Evolutionary conservation across 768 basidiomycete species (phyloP).

Genomic region (Hericium rajendrae): DNA sequence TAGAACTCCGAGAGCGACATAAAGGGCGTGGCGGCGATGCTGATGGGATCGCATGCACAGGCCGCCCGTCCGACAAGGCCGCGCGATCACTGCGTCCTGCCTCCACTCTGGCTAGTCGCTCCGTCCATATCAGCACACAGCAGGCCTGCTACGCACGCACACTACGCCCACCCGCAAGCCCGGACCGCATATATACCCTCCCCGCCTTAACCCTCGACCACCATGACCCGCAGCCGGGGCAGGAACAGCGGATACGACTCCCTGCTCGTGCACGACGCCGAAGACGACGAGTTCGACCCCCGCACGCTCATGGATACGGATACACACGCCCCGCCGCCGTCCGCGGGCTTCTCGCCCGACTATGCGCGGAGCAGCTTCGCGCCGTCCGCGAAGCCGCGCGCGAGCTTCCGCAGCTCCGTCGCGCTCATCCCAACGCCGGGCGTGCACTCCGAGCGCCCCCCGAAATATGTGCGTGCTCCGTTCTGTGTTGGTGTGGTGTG

Average conservation of each 20-base stretch:
- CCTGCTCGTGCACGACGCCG: neutral
- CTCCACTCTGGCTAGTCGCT: too few species aligned
- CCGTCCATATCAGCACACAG: too few species aligned
- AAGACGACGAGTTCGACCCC: neutral
- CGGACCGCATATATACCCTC: too few species aligned
- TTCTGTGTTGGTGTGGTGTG: neutral
- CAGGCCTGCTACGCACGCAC: too few species aligned
- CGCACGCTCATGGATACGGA: neutral
- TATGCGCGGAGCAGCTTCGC: too few species aligned
- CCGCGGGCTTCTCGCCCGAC: neutral
- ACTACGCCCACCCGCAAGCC: too few species aligned
- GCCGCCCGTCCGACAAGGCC: too few species aligned
- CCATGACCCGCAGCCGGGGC: neutral
- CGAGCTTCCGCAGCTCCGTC: neutral
- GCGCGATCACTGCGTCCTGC: too few species aligned
- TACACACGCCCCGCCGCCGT: neutral
- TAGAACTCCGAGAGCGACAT: too few species aligned
- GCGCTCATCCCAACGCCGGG: neutral
- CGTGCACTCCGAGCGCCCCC: neutral
- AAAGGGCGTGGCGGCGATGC: too few species aligned
- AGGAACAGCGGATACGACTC: neutral
- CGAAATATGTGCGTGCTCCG: conserved; percentile 1
- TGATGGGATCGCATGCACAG: too few species aligned
- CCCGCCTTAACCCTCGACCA: too few species aligned
- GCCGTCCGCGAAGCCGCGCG: neutral